Base-by-base conservation (phyloP, 2,329 filamentous ascomycete species). In the Cercospora beticola region DNA sequence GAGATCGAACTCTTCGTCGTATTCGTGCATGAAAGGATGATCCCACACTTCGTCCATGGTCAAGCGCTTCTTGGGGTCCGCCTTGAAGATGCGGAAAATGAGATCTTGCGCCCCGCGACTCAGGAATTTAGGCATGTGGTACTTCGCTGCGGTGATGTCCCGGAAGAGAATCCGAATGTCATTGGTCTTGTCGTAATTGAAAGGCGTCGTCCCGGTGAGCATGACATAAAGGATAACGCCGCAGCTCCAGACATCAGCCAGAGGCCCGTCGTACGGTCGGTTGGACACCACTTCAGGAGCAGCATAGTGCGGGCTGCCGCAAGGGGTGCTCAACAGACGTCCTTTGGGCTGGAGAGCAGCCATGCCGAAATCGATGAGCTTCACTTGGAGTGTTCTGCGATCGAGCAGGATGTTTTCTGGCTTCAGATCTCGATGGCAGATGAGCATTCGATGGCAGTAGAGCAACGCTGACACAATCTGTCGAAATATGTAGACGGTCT, bases 341-440 rank as follows among this genome's bases (percentile, higher is more conserved):
- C 89, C 90, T 26, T 88, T 86, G 3, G 92, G 92, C 78, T 98
- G 94, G 52, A 98, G 84, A 3, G 94, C 94, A 56, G 95, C 95
- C 94, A 99, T 97, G 52, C 95, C 94, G 79, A 99, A 99, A 79
- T 99, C 95, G 62, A 94, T 94, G 74, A 99, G 89, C 81, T 98
- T 99, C 79, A 98, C 89, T 67, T 92, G 89, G 64, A 90, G 86
- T 58, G 78, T 81, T 5, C 90, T 83, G 3, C 84, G 83, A 67
- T 93, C 93, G 62, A 99, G 85, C 18, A 99, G 85, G 57, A 99
- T 97, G 75, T 99, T 99, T 81, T 99, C 95, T 0, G 94, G 95
- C 81, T 99, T 99, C 64, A 99, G 84, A 75, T 99, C 95, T 26
- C 95, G 91, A 78, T 99, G 95, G 78, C 94, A 97, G 71, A 99